Percentiles rank a stretch among this genome's conserved stretches.
phyloP scores from a whole-genome alignment of 2,329 filamentous ascomycete genomes.

The Fusarium sambucinum region DNA sequence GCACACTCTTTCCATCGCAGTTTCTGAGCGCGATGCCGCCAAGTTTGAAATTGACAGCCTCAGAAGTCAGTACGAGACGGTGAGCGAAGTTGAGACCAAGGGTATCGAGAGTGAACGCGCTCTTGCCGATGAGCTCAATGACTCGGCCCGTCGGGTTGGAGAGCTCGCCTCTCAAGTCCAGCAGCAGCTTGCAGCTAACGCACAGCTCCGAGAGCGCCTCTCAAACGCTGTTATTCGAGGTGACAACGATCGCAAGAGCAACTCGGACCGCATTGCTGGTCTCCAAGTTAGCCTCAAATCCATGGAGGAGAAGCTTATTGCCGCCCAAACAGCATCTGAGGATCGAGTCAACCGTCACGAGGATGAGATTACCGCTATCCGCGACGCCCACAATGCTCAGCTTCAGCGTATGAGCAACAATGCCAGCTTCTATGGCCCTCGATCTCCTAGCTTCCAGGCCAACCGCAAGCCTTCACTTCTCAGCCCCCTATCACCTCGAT shows the following conservation, averaged over 20 bases:
- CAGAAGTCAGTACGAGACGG: constrained; percentile 68
- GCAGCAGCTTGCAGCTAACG: constrained; percentile 83
- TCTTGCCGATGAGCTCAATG: constrained; percentile 76
- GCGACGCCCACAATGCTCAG: constrained; percentile 81
- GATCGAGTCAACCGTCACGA: constrained; percentile 86
- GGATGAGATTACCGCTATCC: constrained; percentile 81
- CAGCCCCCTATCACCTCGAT: constrained; percentile 54
- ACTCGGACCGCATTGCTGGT: constrained; percentile 83
- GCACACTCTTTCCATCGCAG: constrained; percentile 74
- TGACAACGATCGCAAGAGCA: constrained; percentile 83
- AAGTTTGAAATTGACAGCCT: constrained; percentile 73
- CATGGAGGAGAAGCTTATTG: constrained; percentile 86
- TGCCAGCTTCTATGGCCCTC: constrained; percentile 48
- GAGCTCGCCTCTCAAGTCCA: constrained; percentile 83
- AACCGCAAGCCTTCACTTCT: constrained; percentile 52
- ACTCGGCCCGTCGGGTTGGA: constrained; percentile 82
- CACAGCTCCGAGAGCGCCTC: constrained; percentile 79
- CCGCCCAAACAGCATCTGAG: constrained; percentile 87
- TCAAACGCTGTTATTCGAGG: constrained; percentile 84
- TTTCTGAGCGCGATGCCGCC: constrained; percentile 79
- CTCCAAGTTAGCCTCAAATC: constrained; percentile 83
- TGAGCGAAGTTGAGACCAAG: constrained; percentile 68
- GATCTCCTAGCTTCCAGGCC: constrained; percentile 51
- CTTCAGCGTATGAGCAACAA: constrained; percentile 77
- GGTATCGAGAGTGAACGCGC: constrained; percentile 71